Base-by-base conservation (phyloP, 805 yeast genomes). In the Yarrowia porcina region DNA sequence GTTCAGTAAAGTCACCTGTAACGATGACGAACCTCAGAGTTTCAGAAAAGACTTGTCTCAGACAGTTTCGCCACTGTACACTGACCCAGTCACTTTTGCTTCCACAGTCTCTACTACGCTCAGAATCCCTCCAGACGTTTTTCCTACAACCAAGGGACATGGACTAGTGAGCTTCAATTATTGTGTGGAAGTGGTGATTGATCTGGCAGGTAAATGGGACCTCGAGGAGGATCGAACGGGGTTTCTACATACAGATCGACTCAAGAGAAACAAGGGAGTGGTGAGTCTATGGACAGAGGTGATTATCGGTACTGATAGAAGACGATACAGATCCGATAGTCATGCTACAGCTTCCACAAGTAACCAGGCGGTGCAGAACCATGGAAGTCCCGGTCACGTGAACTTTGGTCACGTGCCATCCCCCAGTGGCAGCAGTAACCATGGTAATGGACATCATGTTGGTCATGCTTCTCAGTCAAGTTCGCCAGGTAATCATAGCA, bases 11-110 rank as follows among this genome's bases (percentile, higher is more conserved):
- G 82, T 86, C 35, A 44, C 41, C 0, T 42, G 54, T 5, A 33
- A 32, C 32, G 54, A 35, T 42, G 54, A 44, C 27, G 87, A 72
- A 68, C 77, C 64, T 68, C 80, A 63, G 69, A 82, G 93, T 0
- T 91, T 87, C 72, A 77, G 97, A 63, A 91, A 91, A 71, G 97
- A 91, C 71, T 76, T 91, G 7, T 82, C 86, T 36, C 97, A 91
- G 73, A 80, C 83, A 35, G 82, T 90, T 1, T 79, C 87, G 1
- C 96, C 97, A 1, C 74, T 91, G 12, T 87, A 84, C 66, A 83
- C 90, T n/a, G 92, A 90, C 70, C 90, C 92, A 0, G 76, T 70
- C 13, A 80, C 87, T 0, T 76, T 84, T 39, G 74, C 79, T 17
- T 79, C 85, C 41, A 85, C 82, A 33, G 78, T 87, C 10, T 82